Percentiles rank a stretch among this genome's conserved stretches.
These are phyloP conservation scores for Pythium aristosporum DNA, from an alignment of 352 stramenopile genomes.

Conservation along the genomic window DNA sequence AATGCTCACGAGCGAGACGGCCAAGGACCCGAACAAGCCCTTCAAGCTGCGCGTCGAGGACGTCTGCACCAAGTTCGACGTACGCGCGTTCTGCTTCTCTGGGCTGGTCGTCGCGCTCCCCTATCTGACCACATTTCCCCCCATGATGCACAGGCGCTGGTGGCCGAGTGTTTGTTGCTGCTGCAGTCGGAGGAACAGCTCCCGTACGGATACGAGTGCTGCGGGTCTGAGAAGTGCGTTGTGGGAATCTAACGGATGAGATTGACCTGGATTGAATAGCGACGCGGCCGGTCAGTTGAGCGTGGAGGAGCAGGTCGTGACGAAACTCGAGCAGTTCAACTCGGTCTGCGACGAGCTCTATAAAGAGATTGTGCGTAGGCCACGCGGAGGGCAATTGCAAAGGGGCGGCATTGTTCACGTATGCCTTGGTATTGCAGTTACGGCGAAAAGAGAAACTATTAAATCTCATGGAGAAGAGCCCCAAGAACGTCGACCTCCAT, in stretches of 20 bases:
- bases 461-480: slow-evolving; percentile 83
- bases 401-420: background rate
- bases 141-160: slow-evolving; percentile 46
- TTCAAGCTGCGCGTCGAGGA: slow-evolving; percentile 85
- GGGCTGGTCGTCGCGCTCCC: background rate
- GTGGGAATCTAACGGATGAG: background rate
- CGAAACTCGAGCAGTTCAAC: slow-evolving; percentile 88
- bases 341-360: slow-evolving; percentile 87
- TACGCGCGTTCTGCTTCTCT: slow-evolving; percentile 23
- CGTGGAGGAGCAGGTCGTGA: slow-evolving; percentile 77
- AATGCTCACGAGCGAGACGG: slow-evolving; percentile 87
- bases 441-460: slow-evolving; percentile 81
- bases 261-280: slow-evolving; percentile 13
- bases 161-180: slow-evolving; percentile 71
- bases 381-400: background rate
- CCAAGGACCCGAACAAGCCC: slow-evolving; percentile 88
- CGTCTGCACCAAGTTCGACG: slow-evolving; percentile 83
- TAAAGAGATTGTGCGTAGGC: slow-evolving; percentile 75
- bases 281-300: slow-evolving; percentile 35
- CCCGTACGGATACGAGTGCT: slow-evolving; percentile 36
- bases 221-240: background rate
- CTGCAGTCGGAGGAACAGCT: slow-evolving; percentile 78
- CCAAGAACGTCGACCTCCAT: slow-evolving; percentile 83
- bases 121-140: background rate
- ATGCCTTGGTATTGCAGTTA: slow-evolving; percentile 38